Evolutionary conservation across 2,329 filamentous ascomycete species (phyloP), one percentile per base, ranked within the genome.

Genomic region (Corinectria fuckeliana): DNA sequence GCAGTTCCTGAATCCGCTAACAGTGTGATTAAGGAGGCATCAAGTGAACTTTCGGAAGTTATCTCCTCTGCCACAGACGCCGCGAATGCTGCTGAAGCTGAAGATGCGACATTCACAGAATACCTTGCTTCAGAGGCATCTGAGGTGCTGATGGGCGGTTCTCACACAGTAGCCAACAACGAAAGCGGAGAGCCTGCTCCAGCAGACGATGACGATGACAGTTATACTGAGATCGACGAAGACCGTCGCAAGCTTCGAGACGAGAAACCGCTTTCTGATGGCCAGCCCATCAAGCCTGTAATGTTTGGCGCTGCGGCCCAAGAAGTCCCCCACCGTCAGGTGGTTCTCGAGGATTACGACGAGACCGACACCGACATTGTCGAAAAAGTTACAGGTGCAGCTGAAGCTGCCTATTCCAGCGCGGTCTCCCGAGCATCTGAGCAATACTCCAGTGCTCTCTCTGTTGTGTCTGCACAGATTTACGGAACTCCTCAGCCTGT

Each of bases 401-500:
- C 83, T 4, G 79, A 82, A 60, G 81, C 82, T 6, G 85, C 83
- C 7, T 93, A 92, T 73, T 84, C 83, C 8, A 83, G 83, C 21
- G 91, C 90, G 18, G 75, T 91, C 9, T 85, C 84, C 41, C 79
- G 83, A 38, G 91, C 91, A 4, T 85, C 86, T n/a, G 81, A 86
- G 38, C 87, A 89, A 53, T 91, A 91, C 66, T 83, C 83, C 0
- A 85, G 86, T 20, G 91, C 90, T 9, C 85, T 88, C 68, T 89
- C 89, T 1, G 81, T 86, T 23, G 80, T 91, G 2, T 91, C 89
- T 1, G 84, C 81, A 4, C 85, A 91, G 68, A 82, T 92, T 36
- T 87, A 85, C 25, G 90, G 89, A 28, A 87, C 87, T 1, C 85
- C 89, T 1, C 85, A 90, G 69, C 90, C 91, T 7, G 82, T 85